These are phyloP conservation scores for Shiraia bambusicola DNA, from an alignment of 2,329 filamentous ascomycete genomes.

Conservation along the genomic window DNA sequence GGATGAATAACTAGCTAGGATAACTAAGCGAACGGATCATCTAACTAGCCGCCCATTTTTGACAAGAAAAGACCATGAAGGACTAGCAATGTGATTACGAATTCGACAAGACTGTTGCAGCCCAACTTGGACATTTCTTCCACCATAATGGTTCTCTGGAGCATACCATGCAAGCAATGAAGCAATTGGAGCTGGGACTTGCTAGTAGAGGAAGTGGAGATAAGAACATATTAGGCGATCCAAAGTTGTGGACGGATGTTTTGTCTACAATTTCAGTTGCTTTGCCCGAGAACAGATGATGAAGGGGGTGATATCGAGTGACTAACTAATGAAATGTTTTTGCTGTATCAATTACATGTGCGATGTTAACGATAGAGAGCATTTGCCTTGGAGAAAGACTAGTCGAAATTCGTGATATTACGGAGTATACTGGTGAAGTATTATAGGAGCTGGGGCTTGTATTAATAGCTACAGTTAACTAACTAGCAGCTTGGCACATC, in stretches of 20 bases:
- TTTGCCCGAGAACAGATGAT: conserved; percentile 44
- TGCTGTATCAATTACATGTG: too few relatives aligned
- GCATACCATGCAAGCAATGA: conserved; percentile 22
- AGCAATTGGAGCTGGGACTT: conserved; percentile 7
- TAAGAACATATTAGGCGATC: conserved; percentile 11
- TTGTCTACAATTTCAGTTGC: conserved; percentile 46
- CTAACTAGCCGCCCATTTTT: conserved; percentile 55
- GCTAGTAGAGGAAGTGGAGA: neutral
- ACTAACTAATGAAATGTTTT: conserved; percentile 55
- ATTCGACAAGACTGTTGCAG: conserved; percentile 46
- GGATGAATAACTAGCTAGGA: conserved; percentile 51
- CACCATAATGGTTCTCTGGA: conserved; percentile 42
- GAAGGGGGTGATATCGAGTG: conserved; percentile 41
- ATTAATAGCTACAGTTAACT: too few relatives aligned
- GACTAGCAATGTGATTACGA: conserved; percentile 56
- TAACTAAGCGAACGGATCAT: conserved; percentile 51
- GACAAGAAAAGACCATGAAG: conserved; percentile 51
- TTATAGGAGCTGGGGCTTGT: too few relatives aligned
- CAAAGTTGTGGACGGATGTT: conserved; percentile 45
- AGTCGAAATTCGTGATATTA: too few relatives aligned
- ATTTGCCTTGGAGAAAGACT: too few relatives aligned
- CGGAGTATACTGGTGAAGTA: too few relatives aligned
- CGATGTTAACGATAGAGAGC: too few relatives aligned
- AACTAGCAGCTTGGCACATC: too few relatives aligned
- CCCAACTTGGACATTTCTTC: conserved; percentile 48